Base-by-base conservation (phyloP, 2,329 filamentous ascomycete genomes). In the Westerdykella sp. region DNA sequence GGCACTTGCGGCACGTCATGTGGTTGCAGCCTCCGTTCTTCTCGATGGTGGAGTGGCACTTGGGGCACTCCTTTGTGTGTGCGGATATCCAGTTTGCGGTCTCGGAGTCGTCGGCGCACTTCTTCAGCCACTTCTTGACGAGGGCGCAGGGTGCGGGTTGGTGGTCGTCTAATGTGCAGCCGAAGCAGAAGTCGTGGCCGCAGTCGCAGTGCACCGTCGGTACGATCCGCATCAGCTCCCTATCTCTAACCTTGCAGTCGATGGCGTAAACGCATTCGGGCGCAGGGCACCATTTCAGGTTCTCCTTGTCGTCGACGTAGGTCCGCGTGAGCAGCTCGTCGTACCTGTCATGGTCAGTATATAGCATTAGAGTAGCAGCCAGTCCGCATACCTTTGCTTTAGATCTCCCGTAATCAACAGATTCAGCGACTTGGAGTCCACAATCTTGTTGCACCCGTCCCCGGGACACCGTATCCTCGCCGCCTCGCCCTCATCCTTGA, bases 81-180 rank as follows among this genome's bases (percentile, higher is more conserved):
- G 93, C 93, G 0, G 91, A 96, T 49, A 98, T 98, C 93, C 93
- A 98, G 67, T 98, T 98, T 4, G 93, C 91, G 0, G 93, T 98
- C 67, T 98, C 93, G 0, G 88, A 95, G 62, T 98, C 93, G 64
- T 98, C 93, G 44, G 93, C 93, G 63, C 93, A 98, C 66, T 98
- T 98, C 74, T 96, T 95, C 11, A 98, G 69, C 93, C 93, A 98
- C 63, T 80, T 84, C 76, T 93, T 96, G 40, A 97, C 91, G 40
- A 98, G 71, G 21, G 82, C 78, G 66, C 93, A 98, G 0, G 93
- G 91, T 3, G 91, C 87, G 3, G 93, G 93, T 60, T 95, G 91
- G 60, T 98, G 93, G 59, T 98, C 93, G 49, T 78, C 81, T 25
- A 91, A 76, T 7, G 86, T 84, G 66, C 93, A 98, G 14, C 93